Conservation (phyloP, 2,329 filamentous ascomycete genomes). For the Apiospora pterosperma region DNA sequence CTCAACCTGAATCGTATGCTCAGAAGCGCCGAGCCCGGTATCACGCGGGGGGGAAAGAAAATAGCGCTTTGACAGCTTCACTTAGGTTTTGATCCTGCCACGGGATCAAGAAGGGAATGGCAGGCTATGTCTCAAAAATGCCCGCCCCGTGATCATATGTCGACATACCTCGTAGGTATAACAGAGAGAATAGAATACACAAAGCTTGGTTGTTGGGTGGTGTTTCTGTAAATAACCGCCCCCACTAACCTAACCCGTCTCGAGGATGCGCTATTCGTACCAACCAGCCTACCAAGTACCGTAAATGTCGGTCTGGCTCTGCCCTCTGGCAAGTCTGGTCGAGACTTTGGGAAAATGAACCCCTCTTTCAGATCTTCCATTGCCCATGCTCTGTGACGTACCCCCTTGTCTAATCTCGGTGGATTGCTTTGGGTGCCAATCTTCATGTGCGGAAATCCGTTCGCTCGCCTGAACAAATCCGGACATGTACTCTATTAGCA, state of each 20-base stretch:
- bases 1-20: background rate
- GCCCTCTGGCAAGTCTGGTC: no score
- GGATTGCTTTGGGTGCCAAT: background rate
- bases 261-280: no score
- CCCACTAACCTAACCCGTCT: background rate
- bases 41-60: background rate
- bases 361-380: background rate
- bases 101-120: background rate
- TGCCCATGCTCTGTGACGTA: background rate
- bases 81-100: background rate
- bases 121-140: background rate
- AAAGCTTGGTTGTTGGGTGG: background rate
- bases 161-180: background rate
- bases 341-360: background rate
- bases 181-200: background rate
- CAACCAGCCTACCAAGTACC: no score
- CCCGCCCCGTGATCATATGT: background rate
- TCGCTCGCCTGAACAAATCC: background rate
- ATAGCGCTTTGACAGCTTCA: background rate
- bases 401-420: background rate
- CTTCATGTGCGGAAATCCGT: background rate
- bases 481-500: background rate
- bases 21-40: background rate
- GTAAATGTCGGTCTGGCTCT: background rate
- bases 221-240: background rate